These are phyloP conservation scores for Solanum hybrid DNA, from an alignment of 305 asterid genomes.

Conservation along the genomic window DNA sequence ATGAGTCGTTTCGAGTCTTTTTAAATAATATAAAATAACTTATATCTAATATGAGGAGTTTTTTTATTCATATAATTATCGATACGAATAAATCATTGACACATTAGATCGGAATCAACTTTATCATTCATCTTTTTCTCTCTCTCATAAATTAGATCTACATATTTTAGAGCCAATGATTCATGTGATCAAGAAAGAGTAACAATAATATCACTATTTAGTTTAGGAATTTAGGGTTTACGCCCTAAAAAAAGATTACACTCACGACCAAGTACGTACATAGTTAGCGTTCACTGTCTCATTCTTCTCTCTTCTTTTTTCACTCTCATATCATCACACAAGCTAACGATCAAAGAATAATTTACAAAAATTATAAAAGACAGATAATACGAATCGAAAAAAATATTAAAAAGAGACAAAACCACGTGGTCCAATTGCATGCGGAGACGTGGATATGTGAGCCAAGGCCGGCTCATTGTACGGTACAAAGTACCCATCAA, in stretches of 20 bases:
- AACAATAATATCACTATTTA: neutral
- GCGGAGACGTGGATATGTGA: slow-evolving; percentile 10
- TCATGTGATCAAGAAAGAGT: neutral
- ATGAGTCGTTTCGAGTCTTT: neutral
- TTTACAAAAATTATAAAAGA: neutral
- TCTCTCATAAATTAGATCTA: neutral
- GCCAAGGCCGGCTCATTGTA: slow-evolving; percentile 9
- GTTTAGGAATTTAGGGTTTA: neutral
- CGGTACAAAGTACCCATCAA: slow-evolving; percentile 16
- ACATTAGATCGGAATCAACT: accelerated
- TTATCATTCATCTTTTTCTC: neutral
- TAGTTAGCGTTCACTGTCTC: neutral
- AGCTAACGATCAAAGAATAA: neutral
- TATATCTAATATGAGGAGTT: neutral
- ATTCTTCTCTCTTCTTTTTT: neutral
- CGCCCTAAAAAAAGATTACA: neutral
- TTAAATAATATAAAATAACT: neutral
- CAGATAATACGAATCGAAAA: neutral
- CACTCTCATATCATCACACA: neutral
- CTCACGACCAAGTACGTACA: neutral
- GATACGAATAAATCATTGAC: accelerated
- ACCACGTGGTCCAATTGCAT: slow-evolving; percentile 15
- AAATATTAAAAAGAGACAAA: neutral
- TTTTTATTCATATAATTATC: neutral
- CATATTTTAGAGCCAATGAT: neutral